These are phyloP conservation scores for Lichtheimia ramosa DNA, from an alignment of 371 early-diverging fungal species.

Conservation along the genomic window DNA sequence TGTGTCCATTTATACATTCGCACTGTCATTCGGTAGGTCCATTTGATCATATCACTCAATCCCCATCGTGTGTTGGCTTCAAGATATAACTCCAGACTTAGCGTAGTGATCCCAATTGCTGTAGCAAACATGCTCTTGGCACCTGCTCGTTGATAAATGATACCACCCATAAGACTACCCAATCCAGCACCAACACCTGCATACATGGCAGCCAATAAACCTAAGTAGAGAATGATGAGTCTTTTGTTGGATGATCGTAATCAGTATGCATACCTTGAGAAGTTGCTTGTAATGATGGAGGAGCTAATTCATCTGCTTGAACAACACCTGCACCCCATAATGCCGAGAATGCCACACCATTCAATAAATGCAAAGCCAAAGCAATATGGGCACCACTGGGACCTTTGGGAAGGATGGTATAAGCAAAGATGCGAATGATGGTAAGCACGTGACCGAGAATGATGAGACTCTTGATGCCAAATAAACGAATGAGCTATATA, in stretches of 20 bases:
- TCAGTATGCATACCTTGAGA: conserved; percentile 35
- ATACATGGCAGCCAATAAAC: conserved; percentile 54
- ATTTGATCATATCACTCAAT: conserved; percentile 31
- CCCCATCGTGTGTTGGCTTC: conserved; percentile 50
- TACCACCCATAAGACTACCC: conserved; percentile 48
- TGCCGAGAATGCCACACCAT: conserved; percentile 53
- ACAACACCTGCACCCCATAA: conserved; percentile 58
- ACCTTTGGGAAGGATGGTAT: conserved; percentile 48
- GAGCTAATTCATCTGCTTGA: conserved; percentile 52
- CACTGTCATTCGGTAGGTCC: conserved; percentile 23
- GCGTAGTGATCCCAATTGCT: conserved; percentile 35
- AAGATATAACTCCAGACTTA: conserved; percentile 44
- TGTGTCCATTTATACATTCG: conserved; percentile 34
- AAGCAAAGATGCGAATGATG: conserved; percentile 46
- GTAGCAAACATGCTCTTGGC: conserved; percentile 49
- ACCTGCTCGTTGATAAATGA: conserved; percentile 44
- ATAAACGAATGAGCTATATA: conserved; percentile 39
- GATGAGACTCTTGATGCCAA: conserved; percentile 50
- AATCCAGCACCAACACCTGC: conserved; percentile 52
- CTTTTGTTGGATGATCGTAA: background rate
- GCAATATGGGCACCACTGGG: conserved; percentile 50
- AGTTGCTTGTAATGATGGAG: conserved; percentile 53
- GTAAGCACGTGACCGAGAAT: conserved; percentile 51
- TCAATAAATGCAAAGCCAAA: conserved; percentile 44
- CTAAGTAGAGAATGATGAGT: conserved; percentile 9